Base-by-base conservation (phyloP, 2,329 filamentous ascomycete genomes). In the Penicillium sp. region DNA sequence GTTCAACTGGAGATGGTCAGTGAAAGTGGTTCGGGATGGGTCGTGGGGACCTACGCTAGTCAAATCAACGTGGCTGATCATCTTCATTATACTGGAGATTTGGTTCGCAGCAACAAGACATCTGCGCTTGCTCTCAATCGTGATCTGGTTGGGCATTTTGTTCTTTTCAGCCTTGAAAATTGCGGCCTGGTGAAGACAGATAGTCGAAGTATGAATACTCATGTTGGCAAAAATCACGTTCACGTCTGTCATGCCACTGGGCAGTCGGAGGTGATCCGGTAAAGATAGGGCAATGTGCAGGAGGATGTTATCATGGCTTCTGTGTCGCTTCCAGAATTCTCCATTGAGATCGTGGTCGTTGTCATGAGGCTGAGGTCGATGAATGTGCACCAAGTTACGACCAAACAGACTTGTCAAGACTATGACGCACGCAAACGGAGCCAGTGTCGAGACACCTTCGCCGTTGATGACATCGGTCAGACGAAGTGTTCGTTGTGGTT, bases 101-200 rank as follows among this genome's bases (percentile, higher is more conserved):
- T 97, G 92, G 53, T 92, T 92, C 27, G 94, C 94, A 11, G 93
- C 92, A 21, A 92, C 92, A 55, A 97, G 91, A 66, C 94, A 97
- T 57, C 94, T 84, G 13, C 94, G 85, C 72, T 96, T 97, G 72
- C 92, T 96, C 69, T 97, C 93, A 1, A 89, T 86, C 59, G 89
- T 87, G 44, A 97, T 87, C 16, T 88, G 87, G 1, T 83, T 78
- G 0, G 90, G 87, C 56, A 97, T 77, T 49, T 86, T 84, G 72
- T 96, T 88, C 75, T 92, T 94, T 66, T 97, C 93, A 0, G 92
- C 92, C 71, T 97, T 97, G 81, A 93, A 97, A 18, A 99, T 97
- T 24, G 94, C 94, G 2, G 93, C 94, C 75, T 99, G 94, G 67
- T 99, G 94, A n/a, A 99, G 79, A 71, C 93, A 97, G 50, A 99